Conservation (phyloP, 179 eudicot genomes). For the Beta macrorhiza region DNA sequence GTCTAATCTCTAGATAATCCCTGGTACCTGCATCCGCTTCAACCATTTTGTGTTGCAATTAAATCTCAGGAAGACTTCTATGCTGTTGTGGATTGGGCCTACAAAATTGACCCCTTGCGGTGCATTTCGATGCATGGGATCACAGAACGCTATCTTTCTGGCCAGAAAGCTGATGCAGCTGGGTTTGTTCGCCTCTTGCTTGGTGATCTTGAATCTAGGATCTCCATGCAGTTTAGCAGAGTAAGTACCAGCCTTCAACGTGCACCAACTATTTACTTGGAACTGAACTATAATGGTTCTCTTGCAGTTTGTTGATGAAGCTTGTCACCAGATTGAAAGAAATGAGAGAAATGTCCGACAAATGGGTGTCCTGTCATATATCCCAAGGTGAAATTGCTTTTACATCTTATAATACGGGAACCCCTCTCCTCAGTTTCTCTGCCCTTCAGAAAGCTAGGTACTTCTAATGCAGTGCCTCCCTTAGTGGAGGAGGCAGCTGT, state of each 20-base stretch:
- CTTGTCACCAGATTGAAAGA: slow-evolving; percentile 97
- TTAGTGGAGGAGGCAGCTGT: not conserved
- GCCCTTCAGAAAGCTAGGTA: slow-evolving; percentile 2
- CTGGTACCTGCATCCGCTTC: not conserved
- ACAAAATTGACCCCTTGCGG: slow-evolving; percentile 91
- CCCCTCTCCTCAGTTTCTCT: not conserved
- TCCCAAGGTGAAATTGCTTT: slow-evolving; percentile 61
- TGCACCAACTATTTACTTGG: not conserved
- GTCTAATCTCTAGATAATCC: not conserved
- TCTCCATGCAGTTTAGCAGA: slow-evolving; percentile 68
- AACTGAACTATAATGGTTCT: not conserved
- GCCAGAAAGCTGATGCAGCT: slow-evolving; percentile 95
- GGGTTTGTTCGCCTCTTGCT: slow-evolving; percentile 96
- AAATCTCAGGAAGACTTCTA: slow-evolving; percentile 80
- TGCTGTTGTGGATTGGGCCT: slow-evolving; percentile 98
- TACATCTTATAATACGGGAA: slow-evolving; percentile 3
- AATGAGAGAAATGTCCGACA: slow-evolving; percentile 82
- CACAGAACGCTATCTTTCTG: slow-evolving; percentile 82
- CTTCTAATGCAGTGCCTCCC: not conserved
- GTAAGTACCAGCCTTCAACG: slow-evolving; percentile 41
- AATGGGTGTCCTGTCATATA: slow-evolving; percentile 82
- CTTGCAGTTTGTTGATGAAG: slow-evolving; percentile 93
- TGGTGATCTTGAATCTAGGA: slow-evolving; percentile 88
- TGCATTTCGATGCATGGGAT: slow-evolving; percentile 97
- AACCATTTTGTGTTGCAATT: slow-evolving; percentile 8